These are phyloP conservation scores for Inonotus obliquus DNA, from an alignment of 1,284 basidiomycete genomes.

Conservation along the genomic window DNA sequence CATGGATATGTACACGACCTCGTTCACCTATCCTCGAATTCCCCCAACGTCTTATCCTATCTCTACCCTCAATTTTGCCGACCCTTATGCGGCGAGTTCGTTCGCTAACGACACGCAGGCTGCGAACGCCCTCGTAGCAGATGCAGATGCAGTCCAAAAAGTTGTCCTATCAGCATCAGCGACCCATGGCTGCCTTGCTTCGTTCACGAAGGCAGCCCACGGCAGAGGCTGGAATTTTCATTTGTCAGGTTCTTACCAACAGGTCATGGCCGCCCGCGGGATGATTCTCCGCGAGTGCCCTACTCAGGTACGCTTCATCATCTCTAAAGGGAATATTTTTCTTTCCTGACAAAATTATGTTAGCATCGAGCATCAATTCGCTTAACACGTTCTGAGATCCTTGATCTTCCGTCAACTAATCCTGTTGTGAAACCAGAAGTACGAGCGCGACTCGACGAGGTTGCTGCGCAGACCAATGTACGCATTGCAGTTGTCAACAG, in stretches of 20 bases:
- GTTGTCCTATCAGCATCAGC: conserved; percentile 77
- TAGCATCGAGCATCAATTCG: conserved; percentile 85
- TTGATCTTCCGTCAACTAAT: conserved; percentile 79
- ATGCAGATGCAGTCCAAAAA: conserved; percentile 76
- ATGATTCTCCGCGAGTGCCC: conserved; percentile 88
- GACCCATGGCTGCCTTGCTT: conserved; percentile 77
- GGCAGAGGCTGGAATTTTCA: conserved; percentile 83
- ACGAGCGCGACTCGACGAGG: conserved; percentile 84
- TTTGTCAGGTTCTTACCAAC: conserved; percentile 86
- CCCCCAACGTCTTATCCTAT: conserved; percentile 54
- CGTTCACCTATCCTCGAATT: conserved; percentile 82
- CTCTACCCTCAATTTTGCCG: conserved; percentile 58
- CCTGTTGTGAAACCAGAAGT: conserved; percentile 88
- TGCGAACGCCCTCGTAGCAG: conserved; percentile 33
- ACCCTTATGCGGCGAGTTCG: conserved; percentile 35
- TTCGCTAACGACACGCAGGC: conserved; percentile 27
- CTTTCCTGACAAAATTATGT: conserved; percentile 10
- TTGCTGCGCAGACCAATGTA: conserved; percentile 83
- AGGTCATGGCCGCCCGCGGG: conserved; percentile 88
- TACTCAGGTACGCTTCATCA: conserved; percentile 52
- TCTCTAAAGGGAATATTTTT: not conserved
- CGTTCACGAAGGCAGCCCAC: conserved; percentile 71
- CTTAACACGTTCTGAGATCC: conserved; percentile 87
- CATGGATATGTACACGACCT: conserved; percentile 93
- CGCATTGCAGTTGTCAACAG: conserved; percentile 89